phyloP scores from a whole-genome alignment of 768 basidiomycete species.

The Boletus insuetus region DNA sequence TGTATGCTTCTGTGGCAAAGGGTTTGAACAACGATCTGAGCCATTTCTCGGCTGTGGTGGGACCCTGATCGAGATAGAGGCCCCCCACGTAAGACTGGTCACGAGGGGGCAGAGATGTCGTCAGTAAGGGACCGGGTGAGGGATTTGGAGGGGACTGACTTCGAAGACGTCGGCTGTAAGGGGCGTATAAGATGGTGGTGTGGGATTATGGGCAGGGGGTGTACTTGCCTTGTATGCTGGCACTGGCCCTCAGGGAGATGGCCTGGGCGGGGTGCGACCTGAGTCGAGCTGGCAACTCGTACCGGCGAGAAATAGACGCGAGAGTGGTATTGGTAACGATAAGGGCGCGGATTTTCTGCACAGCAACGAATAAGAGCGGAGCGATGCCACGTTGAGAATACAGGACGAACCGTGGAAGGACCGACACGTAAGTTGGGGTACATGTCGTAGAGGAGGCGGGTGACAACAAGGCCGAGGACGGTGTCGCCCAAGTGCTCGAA shows the following conservation, averaged over 20 bases:
- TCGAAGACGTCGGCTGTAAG: constrained; percentile 73
- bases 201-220: neutral
- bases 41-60: constrained; percentile 56
- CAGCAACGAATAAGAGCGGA: neutral
- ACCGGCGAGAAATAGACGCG: constrained; percentile 66
- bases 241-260: constrained; percentile 65
- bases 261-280: constrained; percentile 71
- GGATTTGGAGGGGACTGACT: constrained; percentile 37
- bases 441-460: constrained; percentile 56
- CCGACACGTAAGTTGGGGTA: constrained; percentile 75
- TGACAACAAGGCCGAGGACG: constrained; percentile 67
- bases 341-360: constrained; percentile 74
- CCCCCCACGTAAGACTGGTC: constrained; percentile 77
- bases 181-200: constrained; percentile 1
- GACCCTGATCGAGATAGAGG: constrained; percentile 66
- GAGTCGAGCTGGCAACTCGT: constrained; percentile 60
- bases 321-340: constrained; percentile 74
- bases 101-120: neutral
- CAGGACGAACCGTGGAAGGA: constrained; percentile 54
- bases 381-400: neutral
- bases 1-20: constrained; percentile 61
- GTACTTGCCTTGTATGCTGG: constrained; percentile 64
- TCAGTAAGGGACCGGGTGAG: neutral
- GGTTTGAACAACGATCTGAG: constrained; percentile 60
- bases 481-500: constrained; percentile 77